Base-by-base conservation (phyloP, 352 stramenopile genomes). In the Phytophthora macrochlamydospora region DNA sequence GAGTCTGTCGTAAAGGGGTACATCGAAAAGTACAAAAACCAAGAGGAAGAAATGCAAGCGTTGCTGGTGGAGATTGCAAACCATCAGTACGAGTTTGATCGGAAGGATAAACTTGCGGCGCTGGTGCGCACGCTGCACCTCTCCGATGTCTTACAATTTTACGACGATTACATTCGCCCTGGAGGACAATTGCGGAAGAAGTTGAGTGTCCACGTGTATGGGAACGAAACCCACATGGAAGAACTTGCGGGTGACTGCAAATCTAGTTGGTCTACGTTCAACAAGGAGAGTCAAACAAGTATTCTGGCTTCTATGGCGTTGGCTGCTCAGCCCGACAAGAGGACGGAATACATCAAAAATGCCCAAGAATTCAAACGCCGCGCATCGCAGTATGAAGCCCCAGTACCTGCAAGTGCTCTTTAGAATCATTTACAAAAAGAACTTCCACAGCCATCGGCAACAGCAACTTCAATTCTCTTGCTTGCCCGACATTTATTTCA, bases 41-140 rank as follows among this genome's bases (percentile, higher is more conserved):
- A 89, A 51, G 74, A 83, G 33, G 65, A 93, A 65, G 75, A 93
- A 65, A 79, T 84, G 18, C 62, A 81, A 56, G 62, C 67, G 40
- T 51, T 90, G 24, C 77, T 84, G 65, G 60, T 76, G 28, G 85
- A 93, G 69, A 93, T 96, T 59, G 72, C 69, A 3, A 77, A 80
- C 53, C 74, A 89, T 13, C 73, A 83, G 46, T 95, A 93, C 59
- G 55, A 81, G n/a, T 96, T 96, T 60, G 79, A 86, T 37, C 73
- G 82, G 4, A 73, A 71, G 31, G 46, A 67, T 12, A 58, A 65
- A 13, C 69, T 91, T 3, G 84, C 77, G 7, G 30, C 65, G 31
- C 62, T 83, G 24, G 78, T 91, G 7, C 53, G 67, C 8, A 79
- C 71, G 0, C 43, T 93, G 12, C 74, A 80, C 13, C 58, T 75